Conservation (phyloP, 495 filamentous ascomycete genomes). For the Beverwykella pulmonaria region DNA sequence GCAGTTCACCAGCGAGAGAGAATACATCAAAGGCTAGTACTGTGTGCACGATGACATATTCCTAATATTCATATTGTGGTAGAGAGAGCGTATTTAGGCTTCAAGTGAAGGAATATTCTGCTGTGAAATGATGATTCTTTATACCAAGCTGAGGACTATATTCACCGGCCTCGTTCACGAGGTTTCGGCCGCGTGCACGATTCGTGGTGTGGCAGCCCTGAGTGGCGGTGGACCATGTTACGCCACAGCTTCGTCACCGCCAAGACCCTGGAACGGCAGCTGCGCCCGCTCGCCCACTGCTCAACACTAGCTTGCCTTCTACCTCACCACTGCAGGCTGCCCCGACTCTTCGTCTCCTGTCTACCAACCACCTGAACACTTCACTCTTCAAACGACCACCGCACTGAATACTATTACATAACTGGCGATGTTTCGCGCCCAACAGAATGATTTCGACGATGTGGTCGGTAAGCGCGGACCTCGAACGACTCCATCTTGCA, state of each 20-base stretch:
- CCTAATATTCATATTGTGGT: too few species aligned
- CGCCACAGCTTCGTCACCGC: conserved; percentile 16
- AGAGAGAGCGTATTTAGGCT: too few species aligned
- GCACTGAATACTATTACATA: neutral
- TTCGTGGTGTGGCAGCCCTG: neutral
- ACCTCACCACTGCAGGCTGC: neutral
- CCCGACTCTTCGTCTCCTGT: neutral
- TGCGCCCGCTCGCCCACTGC: neutral
- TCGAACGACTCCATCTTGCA: neutral
- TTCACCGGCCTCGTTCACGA: neutral
- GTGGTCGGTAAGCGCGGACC: conserved; percentile 68
- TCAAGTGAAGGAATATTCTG: too few species aligned
- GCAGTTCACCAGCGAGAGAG: neutral
- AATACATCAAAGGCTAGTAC: neutral
- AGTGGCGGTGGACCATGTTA: neutral
- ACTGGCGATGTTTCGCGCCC: conserved; percentile 71
- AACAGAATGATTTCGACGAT: conserved; percentile 79
- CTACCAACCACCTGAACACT: neutral
- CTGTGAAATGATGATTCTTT: too few species aligned
- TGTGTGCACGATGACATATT: neutral
- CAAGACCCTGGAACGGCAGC: neutral
- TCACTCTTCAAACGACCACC: neutral
- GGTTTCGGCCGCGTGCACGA: neutral
- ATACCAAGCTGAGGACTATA: too few species aligned
- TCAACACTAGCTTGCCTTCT: neutral